Evolutionary conservation across 192 early-diverging fungal genomes (phyloP).

Genomic region (Backusella circina): DNA sequence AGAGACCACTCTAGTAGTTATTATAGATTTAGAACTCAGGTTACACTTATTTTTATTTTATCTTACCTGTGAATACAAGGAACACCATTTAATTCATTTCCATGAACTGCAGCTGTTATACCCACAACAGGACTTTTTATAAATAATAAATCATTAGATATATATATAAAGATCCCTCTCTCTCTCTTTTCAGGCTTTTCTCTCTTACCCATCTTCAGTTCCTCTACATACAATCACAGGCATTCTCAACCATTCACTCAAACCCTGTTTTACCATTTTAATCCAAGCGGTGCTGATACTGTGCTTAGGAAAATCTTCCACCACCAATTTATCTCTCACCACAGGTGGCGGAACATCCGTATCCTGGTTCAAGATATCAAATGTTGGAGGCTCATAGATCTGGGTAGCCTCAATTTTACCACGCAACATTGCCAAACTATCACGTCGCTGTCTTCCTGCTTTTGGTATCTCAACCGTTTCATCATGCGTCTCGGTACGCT

Average conservation of each 20-base stretch:
- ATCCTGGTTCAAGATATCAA: constrained; percentile 43
- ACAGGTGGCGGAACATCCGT: constrained; percentile 61
- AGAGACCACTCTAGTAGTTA: constrained; percentile 49
- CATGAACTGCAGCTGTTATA: constrained; percentile 82
- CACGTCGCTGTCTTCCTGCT: neutral
- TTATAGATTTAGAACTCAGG: neutral
- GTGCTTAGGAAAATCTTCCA: constrained; percentile 60
- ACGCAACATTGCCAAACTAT: constrained; percentile 11
- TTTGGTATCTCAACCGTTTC: neutral
- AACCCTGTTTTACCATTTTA: constrained; percentile 66
- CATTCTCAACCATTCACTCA: constrained; percentile 54
- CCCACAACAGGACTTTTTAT: constrained; percentile 25
- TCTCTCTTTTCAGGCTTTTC: neutral
- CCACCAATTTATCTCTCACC: constrained; percentile 50
- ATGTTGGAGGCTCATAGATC: constrained; percentile 52
- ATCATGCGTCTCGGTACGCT: constrained; percentile 6
- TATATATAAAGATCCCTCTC: neutral
- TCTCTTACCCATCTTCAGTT: constrained; percentile 31
- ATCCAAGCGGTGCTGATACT: constrained; percentile 64
- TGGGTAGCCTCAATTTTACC: constrained; percentile 37
- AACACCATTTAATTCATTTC: constrained; percentile 91
- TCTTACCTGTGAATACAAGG: constrained; percentile 80
- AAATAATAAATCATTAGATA: neutral
- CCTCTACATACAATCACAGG: constrained; percentile 35
- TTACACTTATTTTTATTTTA: neutral